Evolutionary conservation across 805 yeast genomes (phyloP), one percentile per base, ranked within the genome.

Genomic region (Wickerhamomyces mucosus): DNA sequence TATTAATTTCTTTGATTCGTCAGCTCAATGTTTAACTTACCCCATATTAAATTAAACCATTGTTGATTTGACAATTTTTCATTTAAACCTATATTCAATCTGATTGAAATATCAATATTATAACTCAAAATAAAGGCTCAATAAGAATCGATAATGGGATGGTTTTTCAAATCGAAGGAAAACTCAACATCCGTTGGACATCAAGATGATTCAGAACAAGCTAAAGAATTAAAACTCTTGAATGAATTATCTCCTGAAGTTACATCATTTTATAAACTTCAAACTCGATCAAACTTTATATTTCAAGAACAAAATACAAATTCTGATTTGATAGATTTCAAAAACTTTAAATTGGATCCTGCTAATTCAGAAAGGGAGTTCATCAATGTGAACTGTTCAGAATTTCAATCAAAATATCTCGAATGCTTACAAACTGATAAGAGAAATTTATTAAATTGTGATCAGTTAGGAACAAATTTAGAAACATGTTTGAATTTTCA

Each of bases 401-500:
- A 23, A 13, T 12, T 14, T 23, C 26, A 23, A 11, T 23, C 15
- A 23, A 15, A 16, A 4, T 23, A 23, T 13, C 12, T 23, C 13
- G 16, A 11, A 10, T 23, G 26, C 16, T 16, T 23, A 8, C 13
- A 15, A 23, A 16, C 26, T 13, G 26, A 23, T 11, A 23, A 23
- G 10, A 8, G 16, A 6, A 14, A 15, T 7, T 7, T 7, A 13
- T 24, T 39, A 18, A 47, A 45, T 3, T 47, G 52, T 35, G 32
- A 31, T 13, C 25, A 22, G 9, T 31, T 37, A 26, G 28, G 32
- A 4, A 26, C 34, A 22, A 32, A 26, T 15, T 30, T 34, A 23
- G 39, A 38, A 15, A 34, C 31, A 15, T 47, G 50, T 33, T 3
- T 47, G 9, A 34, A 21, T 8, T 32, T 45, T 19, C 52, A 47